phyloP scores from a whole-genome alignment of 495 filamentous ascomycete genomes.

The Lentithecium fluviatile region DNA sequence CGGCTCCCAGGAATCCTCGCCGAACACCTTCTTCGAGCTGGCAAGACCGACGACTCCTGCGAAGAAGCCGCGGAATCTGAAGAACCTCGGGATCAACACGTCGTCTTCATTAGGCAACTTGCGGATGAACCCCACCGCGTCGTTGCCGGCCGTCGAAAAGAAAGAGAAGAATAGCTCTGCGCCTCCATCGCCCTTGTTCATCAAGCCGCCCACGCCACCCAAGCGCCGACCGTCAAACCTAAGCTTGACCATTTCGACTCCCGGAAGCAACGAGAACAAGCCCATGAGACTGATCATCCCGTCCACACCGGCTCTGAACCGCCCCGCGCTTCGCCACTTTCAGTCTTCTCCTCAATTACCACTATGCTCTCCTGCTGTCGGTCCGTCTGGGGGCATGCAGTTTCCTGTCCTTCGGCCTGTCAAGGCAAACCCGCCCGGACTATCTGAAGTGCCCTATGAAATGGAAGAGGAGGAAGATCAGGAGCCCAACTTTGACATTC shows the following conservation, averaged over 20 bases:
- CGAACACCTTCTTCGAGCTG: slow-evolving; percentile 42
- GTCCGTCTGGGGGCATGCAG: slow-evolving; percentile 63
- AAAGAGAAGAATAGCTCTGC: slow-evolving; percentile 60
- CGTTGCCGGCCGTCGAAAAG: slow-evolving; percentile 45
- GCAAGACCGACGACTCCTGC: slow-evolving; percentile 60
- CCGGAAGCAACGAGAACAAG: slow-evolving; percentile 44
- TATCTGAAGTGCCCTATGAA: slow-evolving; percentile 39
- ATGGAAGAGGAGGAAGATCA: slow-evolving; percentile 55
- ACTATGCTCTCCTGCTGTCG: slow-evolving; percentile 58
- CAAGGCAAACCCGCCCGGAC: slow-evolving; percentile 33
- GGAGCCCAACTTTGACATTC: slow-evolving; percentile 70
- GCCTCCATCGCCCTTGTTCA: slow-evolving; percentile 78
- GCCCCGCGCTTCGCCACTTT: slow-evolving; percentile 56
- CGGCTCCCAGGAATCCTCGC: slow-evolving; percentile 12
- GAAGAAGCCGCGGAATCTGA: slow-evolving; percentile 80
- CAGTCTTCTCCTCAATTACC: slow-evolving; percentile 68
- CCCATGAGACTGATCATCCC: slow-evolving; percentile 41
- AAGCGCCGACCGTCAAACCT: slow-evolving; percentile 76
- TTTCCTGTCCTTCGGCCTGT: slow-evolving; percentile 53
- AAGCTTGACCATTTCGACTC: slow-evolving; percentile 67
- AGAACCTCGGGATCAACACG: slow-evolving; percentile 88
- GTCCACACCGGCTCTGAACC: slow-evolving; percentile 42
- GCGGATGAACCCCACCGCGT: slow-evolving; percentile 53
- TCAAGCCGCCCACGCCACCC: slow-evolving; percentile 67
- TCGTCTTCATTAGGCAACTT: slow-evolving; percentile 51